Percentiles rank a stretch among this genome's conserved stretches.
phyloP scores from a whole-genome alignment of 305 asterid genomes.

The Solanum aculeatissimum region DNA sequence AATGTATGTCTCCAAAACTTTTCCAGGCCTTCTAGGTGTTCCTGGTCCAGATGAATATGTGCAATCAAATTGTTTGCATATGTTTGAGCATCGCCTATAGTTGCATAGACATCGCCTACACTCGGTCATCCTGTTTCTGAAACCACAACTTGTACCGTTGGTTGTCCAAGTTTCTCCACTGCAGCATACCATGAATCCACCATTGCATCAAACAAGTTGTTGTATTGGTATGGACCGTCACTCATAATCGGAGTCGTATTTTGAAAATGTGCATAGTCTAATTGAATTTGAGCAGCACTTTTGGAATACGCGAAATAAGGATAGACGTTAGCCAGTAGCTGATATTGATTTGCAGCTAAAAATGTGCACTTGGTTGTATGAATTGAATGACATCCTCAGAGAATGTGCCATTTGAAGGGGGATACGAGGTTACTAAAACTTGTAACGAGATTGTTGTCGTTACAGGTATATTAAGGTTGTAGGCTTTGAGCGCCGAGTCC shows the following conservation, averaged over 20 bases:
- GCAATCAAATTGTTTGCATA: constrained; percentile 8
- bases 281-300: neutral
- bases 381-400: neutral
- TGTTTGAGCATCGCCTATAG: constrained; percentile 4
- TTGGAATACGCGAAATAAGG: constrained; percentile 4
- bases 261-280: constrained; percentile 4
- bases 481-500: neutral
- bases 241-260: neutral
- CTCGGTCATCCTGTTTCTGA: constrained; percentile 22
- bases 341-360: neutral
- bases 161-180: constrained; percentile 4
- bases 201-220: constrained; percentile 17
- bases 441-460: constrained; percentile 4
- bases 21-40: constrained; percentile 16
- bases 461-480: neutral
- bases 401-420: constrained; percentile 14
- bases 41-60: constrained; percentile 7
- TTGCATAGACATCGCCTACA: constrained; percentile 15
- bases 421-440: constrained; percentile 6
- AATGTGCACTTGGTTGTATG: constrained; percentile 1
- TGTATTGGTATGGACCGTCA: neutral
- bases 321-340: constrained; percentile 7
- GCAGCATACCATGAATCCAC: constrained; percentile 11
- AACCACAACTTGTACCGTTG: neutral
- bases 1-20: constrained; percentile 8